Conservation (phyloP, 768 basidiomycete genomes). For the Candolleomyces eurysporus region DNA sequence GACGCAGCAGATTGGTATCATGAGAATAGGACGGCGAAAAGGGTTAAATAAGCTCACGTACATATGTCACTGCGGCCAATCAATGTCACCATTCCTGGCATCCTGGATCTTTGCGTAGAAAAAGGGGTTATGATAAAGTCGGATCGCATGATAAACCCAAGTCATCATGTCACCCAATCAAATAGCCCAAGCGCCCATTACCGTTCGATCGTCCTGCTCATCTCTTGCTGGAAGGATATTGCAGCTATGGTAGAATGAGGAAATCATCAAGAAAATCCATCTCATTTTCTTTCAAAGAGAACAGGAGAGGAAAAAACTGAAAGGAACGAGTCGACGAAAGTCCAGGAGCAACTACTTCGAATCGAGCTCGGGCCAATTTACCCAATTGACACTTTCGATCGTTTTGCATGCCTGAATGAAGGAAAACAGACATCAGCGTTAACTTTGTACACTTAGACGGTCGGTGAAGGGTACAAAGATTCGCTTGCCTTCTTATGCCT, state of each 20-base stretch:
- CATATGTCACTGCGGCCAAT: neutral
- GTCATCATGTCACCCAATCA: neutral
- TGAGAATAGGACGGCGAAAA: no score
- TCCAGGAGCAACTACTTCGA: neutral
- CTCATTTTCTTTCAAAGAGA: no score
- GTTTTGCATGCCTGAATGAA: conserved; percentile 13
- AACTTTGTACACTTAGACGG: neutral
- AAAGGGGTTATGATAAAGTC: neutral
- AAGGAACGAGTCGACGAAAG: no score
- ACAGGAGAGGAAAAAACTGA: no score
- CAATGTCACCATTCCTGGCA: neutral
- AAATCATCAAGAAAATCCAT: no score
- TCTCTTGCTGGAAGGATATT: no score
- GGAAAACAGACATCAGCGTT: neutral
- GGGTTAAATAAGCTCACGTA: no score
- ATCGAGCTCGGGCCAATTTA: conserved; percentile 1
- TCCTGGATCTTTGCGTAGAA: neutral
- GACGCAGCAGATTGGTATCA: no score
- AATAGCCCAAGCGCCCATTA: no score
- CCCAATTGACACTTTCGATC: conserved; percentile 17
- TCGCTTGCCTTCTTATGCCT: conserved; percentile 17
- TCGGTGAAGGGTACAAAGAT: neutral
- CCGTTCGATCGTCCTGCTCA: no score
- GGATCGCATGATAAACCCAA: neutral
- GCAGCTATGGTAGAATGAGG: no score